Base-by-base conservation (phyloP, 345 rosid genomes). In the Capsella bursapastoris region DNA sequence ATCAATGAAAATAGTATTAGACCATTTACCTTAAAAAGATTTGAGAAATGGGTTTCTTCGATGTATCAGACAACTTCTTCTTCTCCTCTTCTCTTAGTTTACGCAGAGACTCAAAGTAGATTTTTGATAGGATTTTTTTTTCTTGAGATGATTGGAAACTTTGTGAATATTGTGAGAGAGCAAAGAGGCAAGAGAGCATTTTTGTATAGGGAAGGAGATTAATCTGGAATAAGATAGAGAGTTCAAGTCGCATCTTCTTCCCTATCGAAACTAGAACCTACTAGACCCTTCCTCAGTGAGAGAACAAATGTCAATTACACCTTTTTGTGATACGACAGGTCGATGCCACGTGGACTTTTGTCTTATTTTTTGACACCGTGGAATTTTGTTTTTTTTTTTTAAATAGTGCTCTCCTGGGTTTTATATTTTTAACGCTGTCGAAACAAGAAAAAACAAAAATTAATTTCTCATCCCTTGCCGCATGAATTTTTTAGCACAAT, bases 171-270 rank as follows among this genome's bases (percentile, higher is more conserved):
- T 64, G 53, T 2, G 62, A 64, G 61, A 45, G 5, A 70, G 48
- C 7, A n/a, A 48, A n/a, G 66, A 70, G 48, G 49, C 48, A 64
- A 13, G 76, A 70, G 48, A 40, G n/a, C 32, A 31, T 22, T 29
- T 43, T 40, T 40, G 37, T 77, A 57, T 29, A 48, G 18, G 28
- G 7, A 40, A 40, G 40, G 31, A 64, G 80, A 64, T 57, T 29
- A 15, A 57, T 77, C 80, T 70, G 27, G 80, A 77, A 55, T 22
- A 65, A 35, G 71, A 56, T 64, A 29, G 71, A 64, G 80, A 70
- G 12, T 15, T 37, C 3, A 38, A 59, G 15, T 37, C 43, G 15
- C 2, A 13, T 48, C 6, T 49, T 49, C 18, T 16, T 16, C 12
- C 37, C 37, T 4, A 1, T 2, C 3, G 48, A 1, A 0, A 60